phyloP scores from a whole-genome alignment of 441 rosid species.

The Erodium trifolium region DNA sequence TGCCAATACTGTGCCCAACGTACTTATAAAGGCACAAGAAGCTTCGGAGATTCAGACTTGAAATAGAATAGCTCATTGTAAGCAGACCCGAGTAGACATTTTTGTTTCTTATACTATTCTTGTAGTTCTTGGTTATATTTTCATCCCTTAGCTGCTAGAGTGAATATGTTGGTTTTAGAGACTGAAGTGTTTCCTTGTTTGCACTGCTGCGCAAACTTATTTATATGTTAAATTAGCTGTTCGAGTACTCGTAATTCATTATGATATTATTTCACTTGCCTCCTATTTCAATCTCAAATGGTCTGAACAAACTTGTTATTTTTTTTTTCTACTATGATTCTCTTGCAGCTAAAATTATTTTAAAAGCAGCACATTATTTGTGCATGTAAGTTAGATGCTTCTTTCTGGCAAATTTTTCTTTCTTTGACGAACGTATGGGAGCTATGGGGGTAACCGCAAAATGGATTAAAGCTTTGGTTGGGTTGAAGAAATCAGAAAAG shows the following conservation, averaged over 20 bases:
- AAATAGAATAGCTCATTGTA: background rate
- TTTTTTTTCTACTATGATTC: background rate
- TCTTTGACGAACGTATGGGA: slow-evolving; percentile 18
- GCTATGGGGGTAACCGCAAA: slow-evolving; percentile 88
- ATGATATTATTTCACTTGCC: background rate
- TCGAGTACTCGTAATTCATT: background rate
- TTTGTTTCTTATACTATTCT: background rate
- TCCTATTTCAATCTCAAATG: background rate
- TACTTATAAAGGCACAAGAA: background rate
- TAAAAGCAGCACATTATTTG: background rate
- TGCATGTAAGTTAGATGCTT: background rate
- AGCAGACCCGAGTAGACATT: background rate
- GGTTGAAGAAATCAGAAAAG: slow-evolving; percentile 70
- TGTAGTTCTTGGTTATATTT: background rate
- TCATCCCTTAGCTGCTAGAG: background rate
- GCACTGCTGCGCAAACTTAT: background rate
- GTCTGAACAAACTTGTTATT: background rate
- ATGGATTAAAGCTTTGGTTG: slow-evolving; percentile 90
- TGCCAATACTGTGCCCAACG: background rate
- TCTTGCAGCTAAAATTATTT: background rate
- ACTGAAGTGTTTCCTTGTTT: background rate
- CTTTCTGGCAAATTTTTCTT: slow-evolving; percentile 27
- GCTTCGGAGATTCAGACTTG: background rate
- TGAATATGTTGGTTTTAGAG: background rate
- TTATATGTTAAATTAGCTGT: background rate